Percentiles rank a stretch among this genome's conserved stretches.
phyloP scores from a whole-genome alignment of 257 asterid species.

The Ocimum tenuiflorum region DNA sequence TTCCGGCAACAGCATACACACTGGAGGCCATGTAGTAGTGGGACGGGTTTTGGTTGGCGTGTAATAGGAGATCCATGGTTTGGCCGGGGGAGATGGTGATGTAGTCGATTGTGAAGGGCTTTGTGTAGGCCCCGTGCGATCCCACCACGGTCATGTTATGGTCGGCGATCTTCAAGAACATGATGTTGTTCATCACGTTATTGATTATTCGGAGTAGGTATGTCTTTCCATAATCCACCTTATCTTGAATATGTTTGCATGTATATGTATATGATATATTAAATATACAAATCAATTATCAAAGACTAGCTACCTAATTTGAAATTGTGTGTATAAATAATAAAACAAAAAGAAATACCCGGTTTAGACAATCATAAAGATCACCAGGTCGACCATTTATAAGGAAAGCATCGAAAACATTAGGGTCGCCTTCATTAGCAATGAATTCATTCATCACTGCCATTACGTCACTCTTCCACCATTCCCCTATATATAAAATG shows the following conservation, averaged over 20 bases:
- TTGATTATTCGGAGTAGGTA: slow-evolving; percentile 43
- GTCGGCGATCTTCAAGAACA: too few relatives aligned
- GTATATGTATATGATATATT: too few relatives aligned
- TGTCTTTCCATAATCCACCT: slow-evolving; percentile 34
- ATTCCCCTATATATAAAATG: slow-evolving; percentile 23
- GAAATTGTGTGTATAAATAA: too few relatives aligned
- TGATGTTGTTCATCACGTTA: slow-evolving; percentile 43
- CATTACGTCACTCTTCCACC: slow-evolving; percentile 36
- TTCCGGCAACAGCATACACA: slow-evolving; percentile 12
- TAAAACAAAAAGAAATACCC: slow-evolving; percentile 6
- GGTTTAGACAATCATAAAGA: slow-evolving; percentile 27
- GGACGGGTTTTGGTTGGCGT: slow-evolving; percentile 37
- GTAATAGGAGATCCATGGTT: slow-evolving; percentile 42
- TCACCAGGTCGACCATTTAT: slow-evolving; percentile 57
- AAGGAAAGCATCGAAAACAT: slow-evolving; percentile 28
- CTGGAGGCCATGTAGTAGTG: slow-evolving; percentile 54
- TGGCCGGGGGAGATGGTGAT: too few relatives aligned
- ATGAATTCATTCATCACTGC: slow-evolving; percentile 17
- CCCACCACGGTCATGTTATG: slow-evolving; percentile 50
- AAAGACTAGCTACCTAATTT: too few relatives aligned
- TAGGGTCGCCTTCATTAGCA: slow-evolving; percentile 25
- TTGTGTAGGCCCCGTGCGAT: slow-evolving; percentile 42
- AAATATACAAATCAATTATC: too few relatives aligned
- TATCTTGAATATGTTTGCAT: slow-evolving; percentile 39
- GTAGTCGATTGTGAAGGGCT: slow-evolving; percentile 29